Conservation (phyloP, 768 basidiomycete species). For the Brasilioporus rufonigricans region DNA sequence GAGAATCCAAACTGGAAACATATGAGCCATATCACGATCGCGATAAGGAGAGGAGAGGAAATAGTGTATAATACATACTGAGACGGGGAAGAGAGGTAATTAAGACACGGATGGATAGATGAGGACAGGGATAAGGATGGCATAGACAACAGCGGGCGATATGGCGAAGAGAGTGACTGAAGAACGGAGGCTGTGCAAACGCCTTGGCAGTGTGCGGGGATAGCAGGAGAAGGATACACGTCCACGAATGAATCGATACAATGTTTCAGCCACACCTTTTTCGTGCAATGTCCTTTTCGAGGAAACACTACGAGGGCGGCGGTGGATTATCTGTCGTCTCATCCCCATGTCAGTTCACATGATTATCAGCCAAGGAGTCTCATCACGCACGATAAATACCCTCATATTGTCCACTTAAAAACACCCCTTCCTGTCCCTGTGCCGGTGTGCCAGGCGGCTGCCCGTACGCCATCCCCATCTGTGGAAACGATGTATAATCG, state of each 20-base stretch:
- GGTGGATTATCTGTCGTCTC: conserved; percentile 10
- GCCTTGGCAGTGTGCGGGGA: too few relatives aligned
- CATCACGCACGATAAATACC: conserved; percentile 28
- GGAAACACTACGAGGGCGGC: conserved; percentile 3
- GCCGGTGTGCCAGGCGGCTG: conserved; percentile 3
- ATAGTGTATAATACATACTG: not conserved
- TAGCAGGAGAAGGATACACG: not conserved
- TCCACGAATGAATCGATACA: not conserved
- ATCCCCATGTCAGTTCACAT: not conserved
- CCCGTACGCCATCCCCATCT: conserved; percentile 43
- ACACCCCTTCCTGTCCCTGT: conserved; percentile 23
- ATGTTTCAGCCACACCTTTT: too few relatives aligned
- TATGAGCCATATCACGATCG: not conserved
- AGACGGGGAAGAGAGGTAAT: not conserved
- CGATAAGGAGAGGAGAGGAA: not conserved
- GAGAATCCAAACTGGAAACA: not conserved
- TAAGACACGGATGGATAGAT: not conserved
- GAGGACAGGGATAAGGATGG: too few relatives aligned
- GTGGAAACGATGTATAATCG: conserved; percentile 52
- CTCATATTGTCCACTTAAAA: conserved; percentile 24
- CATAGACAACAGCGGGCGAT: too few relatives aligned
- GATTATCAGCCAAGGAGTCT: not conserved
- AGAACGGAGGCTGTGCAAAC: too few relatives aligned
- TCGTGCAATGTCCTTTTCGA: too few relatives aligned
- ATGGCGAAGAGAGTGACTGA: too few relatives aligned